Evolutionary conservation across 441 rosid species (phyloP), one percentile per base, ranked within the genome.

Genomic region (Mallotus japonicus): DNA sequence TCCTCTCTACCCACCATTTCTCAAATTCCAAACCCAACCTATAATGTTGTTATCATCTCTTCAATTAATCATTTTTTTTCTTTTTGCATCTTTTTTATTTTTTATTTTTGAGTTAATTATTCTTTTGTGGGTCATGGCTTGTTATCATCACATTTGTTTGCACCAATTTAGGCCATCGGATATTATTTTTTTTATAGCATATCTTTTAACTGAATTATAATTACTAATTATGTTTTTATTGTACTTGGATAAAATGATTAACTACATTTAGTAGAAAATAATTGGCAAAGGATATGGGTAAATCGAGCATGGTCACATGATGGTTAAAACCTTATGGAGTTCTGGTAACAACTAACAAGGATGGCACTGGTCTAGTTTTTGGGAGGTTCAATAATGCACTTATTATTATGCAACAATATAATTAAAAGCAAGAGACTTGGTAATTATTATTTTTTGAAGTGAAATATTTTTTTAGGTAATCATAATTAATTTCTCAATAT

Each of bases 1-100:
- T 57, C n/a, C 20, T 64, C 69, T 65, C 85, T 67, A 86, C 85
- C 85, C 88, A 89, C 87, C 86, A 76, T 83, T 85, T 78, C 83
- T 77, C 83, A 85, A 79, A 78, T 84, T 83, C 90, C 85, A 80
- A 85, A 81, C 86, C 84, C 73, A 44, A 72, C 75, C 59, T 73
- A 85, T 82, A 72, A 85, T 82, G 75, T n/a, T 79, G 76, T 73
- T 76, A 83, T 85, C 76, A 85, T 83, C 85, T 82, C 76, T 72
- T 78, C 78, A 80, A 79, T 79, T 80, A 70, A 65, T 67, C 70
- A 70, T 57, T 75, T 68, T 66, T 67, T 67, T 74, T 62, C 7
- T 7, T 7, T 60, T 76, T 22, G 42, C 53, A 49, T 56, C 67
- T 54, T 40, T 37, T 32, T 15, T 15, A 57, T n/a, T 61, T 22